A percentile compares a stretch with the other conserved stretches of the same genome.
Conservation (phyloP, 805 yeast genomes). For the Maudiozyma barnettii region DNA sequence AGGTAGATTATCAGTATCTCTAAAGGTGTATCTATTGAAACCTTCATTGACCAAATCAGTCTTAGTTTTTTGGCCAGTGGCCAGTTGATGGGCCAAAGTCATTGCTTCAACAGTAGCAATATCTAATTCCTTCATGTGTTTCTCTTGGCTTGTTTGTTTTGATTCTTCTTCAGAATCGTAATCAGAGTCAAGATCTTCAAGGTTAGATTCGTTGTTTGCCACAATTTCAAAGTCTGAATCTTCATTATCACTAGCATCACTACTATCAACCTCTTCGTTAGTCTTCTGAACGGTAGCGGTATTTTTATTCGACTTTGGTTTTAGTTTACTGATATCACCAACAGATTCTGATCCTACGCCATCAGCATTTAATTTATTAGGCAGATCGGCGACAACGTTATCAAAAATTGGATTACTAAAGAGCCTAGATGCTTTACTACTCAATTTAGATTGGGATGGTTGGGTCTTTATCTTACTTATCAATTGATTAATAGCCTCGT, state of each 20-base stretch:
- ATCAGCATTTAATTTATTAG: conserved; percentile 10
- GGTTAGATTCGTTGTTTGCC: conserved; percentile 35
- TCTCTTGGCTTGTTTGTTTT: conserved; percentile 33
- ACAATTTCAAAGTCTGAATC: conserved; percentile 36
- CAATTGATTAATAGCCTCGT: conserved; percentile 53
- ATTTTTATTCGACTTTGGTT: conserved; percentile 9
- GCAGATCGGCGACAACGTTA: conserved; percentile 35
- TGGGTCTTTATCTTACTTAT: conserved; percentile 49
- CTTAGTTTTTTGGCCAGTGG: conserved; percentile 76
- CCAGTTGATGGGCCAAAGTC: conserved; percentile 95
- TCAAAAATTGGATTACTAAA: conserved; percentile 48
- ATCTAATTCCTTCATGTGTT: conserved; percentile 59
- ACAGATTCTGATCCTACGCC: conserved; percentile 13
- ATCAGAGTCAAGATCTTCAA: conserved; percentile 32
- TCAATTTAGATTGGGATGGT: conserved; percentile 30
- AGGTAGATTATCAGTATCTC: conserved; percentile 85
- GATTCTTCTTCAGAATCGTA: conserved; percentile 47
- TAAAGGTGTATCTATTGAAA: conserved; percentile 81
- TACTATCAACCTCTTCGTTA: conserved; percentile 5
- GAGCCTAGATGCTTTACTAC: conserved; percentile 36
- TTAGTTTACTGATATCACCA: conserved; percentile 13
- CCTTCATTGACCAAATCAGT: conserved; percentile 89
- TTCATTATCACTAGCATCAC: conserved; percentile 9
- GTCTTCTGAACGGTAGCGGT: conserved; percentile 11
- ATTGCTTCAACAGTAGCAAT: conserved; percentile 91